These are phyloP conservation scores for Fusarium metavorans DNA, from an alignment of 2,329 filamentous ascomycete genomes.

Conservation along the genomic window DNA sequence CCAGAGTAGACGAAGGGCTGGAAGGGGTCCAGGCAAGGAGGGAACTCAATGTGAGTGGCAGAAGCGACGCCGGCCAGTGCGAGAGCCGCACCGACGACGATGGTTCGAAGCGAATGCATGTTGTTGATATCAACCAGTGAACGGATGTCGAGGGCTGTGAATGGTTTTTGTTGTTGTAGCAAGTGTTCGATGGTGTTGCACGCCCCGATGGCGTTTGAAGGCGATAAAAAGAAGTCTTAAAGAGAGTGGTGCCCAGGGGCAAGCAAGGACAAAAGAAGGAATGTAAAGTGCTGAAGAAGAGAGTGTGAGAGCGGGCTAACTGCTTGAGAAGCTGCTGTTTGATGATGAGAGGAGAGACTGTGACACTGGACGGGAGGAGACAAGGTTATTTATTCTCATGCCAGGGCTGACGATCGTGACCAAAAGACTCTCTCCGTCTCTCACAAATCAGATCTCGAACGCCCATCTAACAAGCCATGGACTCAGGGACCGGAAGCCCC, in stretches of 20 bases:
- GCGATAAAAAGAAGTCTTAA: slow-evolving; percentile 27
- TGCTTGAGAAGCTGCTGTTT: slow-evolving; percentile 41
- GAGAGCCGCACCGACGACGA: slow-evolving; percentile 54
- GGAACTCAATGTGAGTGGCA: slow-evolving; percentile 59
- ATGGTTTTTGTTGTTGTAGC: slow-evolving; percentile 15
- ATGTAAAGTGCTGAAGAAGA: slow-evolving; percentile 18
- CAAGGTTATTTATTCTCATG: slow-evolving; percentile 40
- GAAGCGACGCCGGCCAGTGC: slow-evolving; percentile 52
- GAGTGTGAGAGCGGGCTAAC: slow-evolving; percentile 34
- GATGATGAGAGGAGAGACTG: slow-evolving; percentile 20
- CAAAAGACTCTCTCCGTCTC: neutral
- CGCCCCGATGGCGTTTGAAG: slow-evolving; percentile 24
- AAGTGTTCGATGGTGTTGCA: slow-evolving; percentile 4
- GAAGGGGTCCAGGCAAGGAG: slow-evolving; percentile 58
- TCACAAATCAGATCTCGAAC: slow-evolving; percentile 11
- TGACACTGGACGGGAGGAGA: slow-evolving; percentile 4
- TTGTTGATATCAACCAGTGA: slow-evolving; percentile 26
- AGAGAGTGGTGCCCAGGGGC: slow-evolving; percentile 36
- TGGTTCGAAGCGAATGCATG: slow-evolving; percentile 39
- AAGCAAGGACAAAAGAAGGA: slow-evolving; percentile 14
- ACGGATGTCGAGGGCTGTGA: slow-evolving; percentile 26
- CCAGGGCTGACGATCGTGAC: neutral
- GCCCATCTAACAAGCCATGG: neutral
- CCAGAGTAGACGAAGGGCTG: slow-evolving; percentile 62
- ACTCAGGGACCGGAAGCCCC: slow-evolving; percentile 31